These are phyloP conservation scores for Amphirosellinia nigrospora DNA, from an alignment of 495 filamentous ascomycete species.

Conservation along the genomic window DNA sequence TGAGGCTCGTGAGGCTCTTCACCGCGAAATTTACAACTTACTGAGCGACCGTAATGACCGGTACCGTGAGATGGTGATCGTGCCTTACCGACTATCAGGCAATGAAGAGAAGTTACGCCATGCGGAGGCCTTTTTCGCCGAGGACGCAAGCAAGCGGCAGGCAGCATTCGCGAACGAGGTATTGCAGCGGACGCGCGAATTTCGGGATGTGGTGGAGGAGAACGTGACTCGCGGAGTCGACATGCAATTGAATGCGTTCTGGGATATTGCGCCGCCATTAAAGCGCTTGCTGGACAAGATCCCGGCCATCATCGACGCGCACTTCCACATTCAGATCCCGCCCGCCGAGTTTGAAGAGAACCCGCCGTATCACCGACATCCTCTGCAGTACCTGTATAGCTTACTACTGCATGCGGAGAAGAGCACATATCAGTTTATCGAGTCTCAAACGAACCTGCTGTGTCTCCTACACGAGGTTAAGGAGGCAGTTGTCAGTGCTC, in stretches of 20 bases:
- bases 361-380: constrained; percentile 75
- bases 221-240: constrained; percentile 89
- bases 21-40: constrained; percentile 82
- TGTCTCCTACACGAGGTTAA: constrained; percentile 93
- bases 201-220: constrained; percentile 79
- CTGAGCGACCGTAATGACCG: constrained; percentile 82
- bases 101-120: constrained; percentile 76
- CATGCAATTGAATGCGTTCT: constrained; percentile 88
- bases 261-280: constrained; percentile 92
- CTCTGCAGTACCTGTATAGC: constrained; percentile 85
- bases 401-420: constrained; percentile 86
- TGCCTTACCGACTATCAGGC: constrained; percentile 75
- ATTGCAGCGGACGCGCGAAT: constrained; percentile 74
- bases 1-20: constrained; percentile 85
- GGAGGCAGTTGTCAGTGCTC: constrained; percentile 72
- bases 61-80: constrained; percentile 80
- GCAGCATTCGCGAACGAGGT: constrained; percentile 68
- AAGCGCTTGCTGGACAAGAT: constrained; percentile 78
- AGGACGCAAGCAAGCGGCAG: constrained; percentile 74
- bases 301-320: constrained; percentile 53
- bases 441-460: constrained; percentile 90
- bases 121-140: constrained; percentile 78
- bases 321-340: constrained; percentile 74
- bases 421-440: constrained; percentile 94
- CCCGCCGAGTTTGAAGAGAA: constrained; percentile 82